Evolutionary conservation across 805 yeast species (phyloP), one percentile per base, ranked within the genome.

Genomic region (Torulaspora maleeae): DNA sequence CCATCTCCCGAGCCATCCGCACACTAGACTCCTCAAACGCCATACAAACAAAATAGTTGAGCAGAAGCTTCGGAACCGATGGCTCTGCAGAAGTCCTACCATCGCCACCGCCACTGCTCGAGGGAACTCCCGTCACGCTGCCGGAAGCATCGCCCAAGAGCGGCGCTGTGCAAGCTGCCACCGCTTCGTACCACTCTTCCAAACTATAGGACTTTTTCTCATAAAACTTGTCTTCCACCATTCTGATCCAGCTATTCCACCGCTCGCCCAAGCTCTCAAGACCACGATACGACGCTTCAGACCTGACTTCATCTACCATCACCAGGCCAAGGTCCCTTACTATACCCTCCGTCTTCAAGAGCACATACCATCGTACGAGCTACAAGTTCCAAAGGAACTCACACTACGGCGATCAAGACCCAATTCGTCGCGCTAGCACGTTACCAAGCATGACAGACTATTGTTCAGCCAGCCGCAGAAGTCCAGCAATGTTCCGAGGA

Each of bases 1-100:
- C 72, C 3, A 78, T 63, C 52, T 85, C 93, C 43, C 69, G 68
- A 3, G 87, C 76, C 67, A 86, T 79, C 36, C 74, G 72, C 11
- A 68, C 47, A 1, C 87, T 84, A 0, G 95, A 81, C 11, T 79
- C 74, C 48, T 80, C 81, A 59, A 84, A 83, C 0, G 93, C 95
- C 66, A 86, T 90, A 41, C 79, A 78, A 11, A 88, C 77, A 49
- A 88, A 75, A 63, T 84, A 86, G 67, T 85, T 82, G 60, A 87
- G 71, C 10, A 88, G 73, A 46, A 86, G 60, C 38, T 69, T 49
- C 4, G 64, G 58, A 15, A 61, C 48, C 5, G 59, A 45, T 8
- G 69, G 64, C 76, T 78, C 54, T 79, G 65, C 57, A 69, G 51
- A 34, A 13, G 45, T 36, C 45, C 48, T 41, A 38, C 38, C 36